Conservation (phyloP, 495 filamentous ascomycete species). For the Daldinia childiae region DNA sequence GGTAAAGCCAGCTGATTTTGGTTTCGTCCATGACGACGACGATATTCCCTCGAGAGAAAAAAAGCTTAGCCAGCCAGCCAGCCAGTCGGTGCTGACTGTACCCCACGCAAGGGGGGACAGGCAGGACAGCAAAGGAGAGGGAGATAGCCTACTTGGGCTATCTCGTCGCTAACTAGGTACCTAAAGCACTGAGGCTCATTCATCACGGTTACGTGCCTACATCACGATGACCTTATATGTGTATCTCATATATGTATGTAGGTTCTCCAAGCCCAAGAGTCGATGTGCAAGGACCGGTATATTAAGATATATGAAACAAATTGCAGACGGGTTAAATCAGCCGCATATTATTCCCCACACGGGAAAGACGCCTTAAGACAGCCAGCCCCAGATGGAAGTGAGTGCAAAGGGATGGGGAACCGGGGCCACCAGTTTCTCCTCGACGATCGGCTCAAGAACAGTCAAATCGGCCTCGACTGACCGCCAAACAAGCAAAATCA, state of each 20-base stretch:
- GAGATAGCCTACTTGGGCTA: background rate
- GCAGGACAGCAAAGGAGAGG: background rate
- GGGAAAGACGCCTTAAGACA: background rate
- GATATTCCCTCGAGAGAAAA: no score
- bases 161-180: background rate
- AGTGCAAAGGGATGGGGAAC: slow-evolving; percentile 6
- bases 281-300: slow-evolving; percentile 15
- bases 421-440: background rate
- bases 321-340: slow-evolving; percentile 24
- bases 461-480: slow-evolving; percentile 29
- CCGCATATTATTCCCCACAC: slow-evolving; percentile 19
- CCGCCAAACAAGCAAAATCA: background rate
- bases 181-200: slow-evolving; percentile 7
- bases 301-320: slow-evolving; percentile 33
- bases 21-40: no score
- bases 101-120: background rate
- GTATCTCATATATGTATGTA: background rate
- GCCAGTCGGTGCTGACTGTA: background rate
- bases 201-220: background rate
- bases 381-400: background rate
- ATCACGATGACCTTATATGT: background rate
- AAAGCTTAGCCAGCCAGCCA: background rate
- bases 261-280: slow-evolving; percentile 1
- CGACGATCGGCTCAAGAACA: background rate
- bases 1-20: no score